Percentiles rank a stretch among this genome's conserved stretches.
Evolutionary conservation across 768 basidiomycete species (phyloP).

Genomic region (Artomyces pyxidatus): DNA sequence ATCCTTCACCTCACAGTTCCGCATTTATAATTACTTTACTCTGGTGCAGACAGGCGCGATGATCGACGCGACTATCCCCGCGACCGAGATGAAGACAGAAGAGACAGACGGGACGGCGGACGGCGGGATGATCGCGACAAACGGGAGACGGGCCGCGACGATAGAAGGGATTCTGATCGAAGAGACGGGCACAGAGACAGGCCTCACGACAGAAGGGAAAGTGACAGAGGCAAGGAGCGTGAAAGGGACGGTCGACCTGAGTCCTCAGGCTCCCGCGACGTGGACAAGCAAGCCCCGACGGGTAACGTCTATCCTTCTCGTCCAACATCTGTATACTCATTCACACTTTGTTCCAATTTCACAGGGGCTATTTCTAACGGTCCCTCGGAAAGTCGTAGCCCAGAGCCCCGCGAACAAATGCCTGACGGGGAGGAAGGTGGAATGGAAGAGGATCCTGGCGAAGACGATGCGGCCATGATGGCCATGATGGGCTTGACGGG

Average conservation of each 20-base stretch:
- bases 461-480: slow-evolving; percentile 78
- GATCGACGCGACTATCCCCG: slow-evolving; percentile 19
- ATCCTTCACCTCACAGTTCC: slow-evolving; percentile 4
- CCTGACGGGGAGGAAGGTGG: slow-evolving; percentile 41
- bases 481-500: slow-evolving; percentile 83
- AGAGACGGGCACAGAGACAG: slow-evolving; percentile 8
- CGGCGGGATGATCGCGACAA: slow-evolving; percentile 51
- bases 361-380: background rate
- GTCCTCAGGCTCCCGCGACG: slow-evolving; percentile 18
- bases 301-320: background rate
- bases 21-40: slow-evolving; percentile 12
- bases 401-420: slow-evolving; percentile 34
- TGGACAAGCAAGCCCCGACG: background rate
- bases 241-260: slow-evolving; percentile 31
- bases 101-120: slow-evolving; percentile 32
- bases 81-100: slow-evolving; percentile 10
- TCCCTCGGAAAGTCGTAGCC: background rate
- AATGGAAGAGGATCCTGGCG: slow-evolving; percentile 44
- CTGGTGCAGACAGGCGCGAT: slow-evolving; percentile 14
- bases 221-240: slow-evolving; percentile 35
- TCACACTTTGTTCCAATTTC: too few species aligned
- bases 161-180: slow-evolving; percentile 25
- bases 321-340: background rate
- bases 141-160: slow-evolving; percentile 40
- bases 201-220: slow-evolving; percentile 31